These are phyloP conservation scores for Fallopia convolvulus DNA, from an alignment of 148 eudicot genomes.

Conservation along the genomic window DNA sequence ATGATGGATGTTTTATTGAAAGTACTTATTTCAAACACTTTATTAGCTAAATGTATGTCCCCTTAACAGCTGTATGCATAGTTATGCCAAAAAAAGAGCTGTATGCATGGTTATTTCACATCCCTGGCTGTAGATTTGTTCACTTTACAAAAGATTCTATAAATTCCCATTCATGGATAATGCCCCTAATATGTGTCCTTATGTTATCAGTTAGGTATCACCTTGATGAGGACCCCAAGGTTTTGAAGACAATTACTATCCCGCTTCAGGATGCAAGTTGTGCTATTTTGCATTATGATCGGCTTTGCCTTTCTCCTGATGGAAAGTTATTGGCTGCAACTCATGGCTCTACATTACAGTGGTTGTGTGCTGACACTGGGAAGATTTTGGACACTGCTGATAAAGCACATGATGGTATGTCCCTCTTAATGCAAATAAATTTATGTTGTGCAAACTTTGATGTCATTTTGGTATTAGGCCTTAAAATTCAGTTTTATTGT, in stretches of 20 bases:
- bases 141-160: neutral
- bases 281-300: constrained; percentile 74
- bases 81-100: no score
- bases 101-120: no score
- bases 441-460: neutral
- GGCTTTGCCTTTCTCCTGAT: constrained; percentile 80
- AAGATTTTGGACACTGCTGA: constrained; percentile 79
- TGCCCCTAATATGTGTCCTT: neutral
- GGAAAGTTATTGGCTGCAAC: constrained; percentile 86
- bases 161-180: no score
- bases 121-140: no score
- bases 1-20: no score
- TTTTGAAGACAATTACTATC: constrained; percentile 80
- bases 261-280: constrained; percentile 83
- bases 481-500: neutral
- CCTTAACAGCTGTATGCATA: no score
- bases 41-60: no score
- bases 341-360: constrained; percentile 78
- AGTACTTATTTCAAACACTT: no score
- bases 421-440: neutral
- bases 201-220: constrained; percentile 70
- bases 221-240: constrained; percentile 96
- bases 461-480: neutral
- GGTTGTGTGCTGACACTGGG: constrained; percentile 86
- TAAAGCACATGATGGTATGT: constrained; percentile 86